phyloP scores from a whole-genome alignment of 306 rosid genomes.

The Glycyrrhiza uralensis region DNA sequence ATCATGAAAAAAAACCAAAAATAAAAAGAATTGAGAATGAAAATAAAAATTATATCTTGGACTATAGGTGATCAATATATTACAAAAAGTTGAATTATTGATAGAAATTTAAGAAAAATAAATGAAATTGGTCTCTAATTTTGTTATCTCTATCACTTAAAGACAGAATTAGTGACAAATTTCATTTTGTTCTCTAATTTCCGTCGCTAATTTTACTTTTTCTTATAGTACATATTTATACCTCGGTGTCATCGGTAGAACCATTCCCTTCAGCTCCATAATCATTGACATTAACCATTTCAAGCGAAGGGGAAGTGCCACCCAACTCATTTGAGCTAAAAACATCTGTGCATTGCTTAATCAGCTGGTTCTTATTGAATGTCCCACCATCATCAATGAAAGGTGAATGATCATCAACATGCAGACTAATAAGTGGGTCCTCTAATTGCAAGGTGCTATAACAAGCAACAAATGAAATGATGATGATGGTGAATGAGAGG shows the following conservation, averaged over 20 bases:
- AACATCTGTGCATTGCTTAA: conserved; percentile 25
- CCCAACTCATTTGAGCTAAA: conserved; percentile 3
- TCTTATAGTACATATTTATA: too few species aligned
- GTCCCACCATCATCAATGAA: conserved; percentile 27
- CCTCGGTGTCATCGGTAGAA: conserved; percentile 51
- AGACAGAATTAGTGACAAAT: too few species aligned
- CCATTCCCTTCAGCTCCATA: conserved; percentile 68
- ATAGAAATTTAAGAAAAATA: neutral
- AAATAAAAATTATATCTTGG: too few species aligned
- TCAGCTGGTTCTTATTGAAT: conserved; percentile 29
- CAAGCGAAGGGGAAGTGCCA: neutral
- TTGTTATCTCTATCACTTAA: too few species aligned
- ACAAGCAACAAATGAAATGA: conserved; percentile 33
- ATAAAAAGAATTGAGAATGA: too few species aligned
- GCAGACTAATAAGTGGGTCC: conserved; percentile 28
- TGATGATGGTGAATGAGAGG: conserved; percentile 25
- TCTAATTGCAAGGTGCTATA: conserved; percentile 24
- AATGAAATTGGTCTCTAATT: neutral
- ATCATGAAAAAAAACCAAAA: neutral
- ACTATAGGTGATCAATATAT: too few species aligned
- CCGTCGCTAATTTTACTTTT: too few species aligned
- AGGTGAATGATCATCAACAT: conserved; percentile 24
- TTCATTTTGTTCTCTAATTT: too few species aligned
- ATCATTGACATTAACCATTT: conserved; percentile 45
- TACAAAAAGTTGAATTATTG: neutral